Evolutionary conservation across 495 filamentous ascomycete genomes (phyloP).

Genomic region (Pseudevernia furfuracea): DNA sequence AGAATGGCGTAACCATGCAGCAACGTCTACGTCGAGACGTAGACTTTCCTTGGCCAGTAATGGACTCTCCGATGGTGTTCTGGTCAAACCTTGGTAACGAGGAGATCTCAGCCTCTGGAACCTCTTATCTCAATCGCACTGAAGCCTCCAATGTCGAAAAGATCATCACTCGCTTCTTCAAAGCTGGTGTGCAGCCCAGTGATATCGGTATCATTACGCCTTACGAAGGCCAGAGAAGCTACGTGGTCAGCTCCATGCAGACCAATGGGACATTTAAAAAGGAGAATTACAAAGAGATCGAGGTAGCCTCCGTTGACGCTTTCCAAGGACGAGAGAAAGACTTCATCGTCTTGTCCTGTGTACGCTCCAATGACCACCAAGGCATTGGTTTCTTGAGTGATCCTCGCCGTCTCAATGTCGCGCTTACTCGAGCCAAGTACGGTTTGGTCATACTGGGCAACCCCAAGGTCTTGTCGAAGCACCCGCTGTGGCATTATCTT

Average conservation of each 20-base stretch:
- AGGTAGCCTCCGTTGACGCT: constrained; percentile 96
- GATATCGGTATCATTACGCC: constrained; percentile 98
- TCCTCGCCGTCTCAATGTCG: constrained; percentile 97
- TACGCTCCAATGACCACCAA: constrained; percentile 98
- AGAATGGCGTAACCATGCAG: constrained; percentile 90
- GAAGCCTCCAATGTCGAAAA: constrained; percentile 97
- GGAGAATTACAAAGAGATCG: constrained; percentile 97
- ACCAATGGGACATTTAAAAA: constrained; percentile 95
- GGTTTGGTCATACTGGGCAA: constrained; percentile 95
- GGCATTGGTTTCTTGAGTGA: constrained; percentile 99
- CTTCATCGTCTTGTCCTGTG: constrained; percentile 96
- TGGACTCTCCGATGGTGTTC: constrained; percentile 98
- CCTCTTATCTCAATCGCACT: constrained; percentile 95
- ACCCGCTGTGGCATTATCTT: constrained; percentile 96
- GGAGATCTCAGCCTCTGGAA: constrained; percentile 95
- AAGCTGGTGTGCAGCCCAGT: constrained; percentile 85
- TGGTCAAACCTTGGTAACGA: constrained; percentile 98
- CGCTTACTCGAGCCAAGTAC: constrained; percentile 92
- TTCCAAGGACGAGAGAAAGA: constrained; percentile 99
- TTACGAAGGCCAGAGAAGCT: constrained; percentile 97
- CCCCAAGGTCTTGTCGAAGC: constrained; percentile 95
- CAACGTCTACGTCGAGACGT: constrained; percentile 87
- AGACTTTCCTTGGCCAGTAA: constrained; percentile 96
- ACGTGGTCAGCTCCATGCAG: constrained; percentile 98
- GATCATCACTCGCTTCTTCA: constrained; percentile 97